A percentile compares a stretch with the other conserved stretches of the same genome.
These are phyloP conservation scores for Tulasnella sp. DNA, from an alignment of 768 basidiomycete genomes.

Conservation along the genomic window DNA sequence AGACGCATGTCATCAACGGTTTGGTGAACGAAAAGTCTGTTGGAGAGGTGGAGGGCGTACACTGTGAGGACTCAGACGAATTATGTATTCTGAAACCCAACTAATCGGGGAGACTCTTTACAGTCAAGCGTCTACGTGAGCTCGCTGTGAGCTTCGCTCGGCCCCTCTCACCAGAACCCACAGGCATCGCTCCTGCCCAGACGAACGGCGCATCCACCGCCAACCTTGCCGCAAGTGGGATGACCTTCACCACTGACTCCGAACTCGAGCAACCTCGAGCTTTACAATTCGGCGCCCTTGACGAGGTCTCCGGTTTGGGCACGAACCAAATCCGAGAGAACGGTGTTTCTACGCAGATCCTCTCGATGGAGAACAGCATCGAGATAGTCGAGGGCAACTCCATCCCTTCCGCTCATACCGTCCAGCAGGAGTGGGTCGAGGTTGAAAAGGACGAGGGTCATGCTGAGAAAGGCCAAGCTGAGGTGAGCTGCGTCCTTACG, in stretches of 20 bases:
- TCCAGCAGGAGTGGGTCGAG: slow-evolving; percentile 14
- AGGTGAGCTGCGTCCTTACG: not conserved
- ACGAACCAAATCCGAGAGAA: too few relatives aligned
- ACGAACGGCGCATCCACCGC: not conserved
- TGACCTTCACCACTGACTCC: slow-evolving; percentile 22
- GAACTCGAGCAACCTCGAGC: not conserved
- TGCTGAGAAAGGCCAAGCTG: not conserved
- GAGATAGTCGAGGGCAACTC: slow-evolving; percentile 5
- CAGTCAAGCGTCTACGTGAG: slow-evolving; percentile 32
- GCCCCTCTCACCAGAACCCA: slow-evolving; percentile 7
- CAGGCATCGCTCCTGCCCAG: not conserved
- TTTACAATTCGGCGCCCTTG: not conserved
- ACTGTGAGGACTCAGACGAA: slow-evolving; percentile 39
- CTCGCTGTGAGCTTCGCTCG: slow-evolving; percentile 22
- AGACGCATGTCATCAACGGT: slow-evolving; percentile 41
- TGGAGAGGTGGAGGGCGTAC: slow-evolving; percentile 49
- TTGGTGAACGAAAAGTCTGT: slow-evolving; percentile 38
- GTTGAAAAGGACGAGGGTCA: slow-evolving; percentile 4
- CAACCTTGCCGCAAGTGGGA: slow-evolving; percentile 30
- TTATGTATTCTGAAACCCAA: not conserved
- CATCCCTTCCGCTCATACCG: slow-evolving; percentile 3
- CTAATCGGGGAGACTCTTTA: slow-evolving; percentile 3
- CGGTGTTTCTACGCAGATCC: too few relatives aligned
- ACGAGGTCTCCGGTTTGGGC: not conserved
- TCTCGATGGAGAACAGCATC: not conserved